A percentile compares a stretch with the other conserved stretches of the same genome.
phyloP scores from a whole-genome alignment of 805 yeast genomes.

The Wickerhamomyces hampshirensis region DNA sequence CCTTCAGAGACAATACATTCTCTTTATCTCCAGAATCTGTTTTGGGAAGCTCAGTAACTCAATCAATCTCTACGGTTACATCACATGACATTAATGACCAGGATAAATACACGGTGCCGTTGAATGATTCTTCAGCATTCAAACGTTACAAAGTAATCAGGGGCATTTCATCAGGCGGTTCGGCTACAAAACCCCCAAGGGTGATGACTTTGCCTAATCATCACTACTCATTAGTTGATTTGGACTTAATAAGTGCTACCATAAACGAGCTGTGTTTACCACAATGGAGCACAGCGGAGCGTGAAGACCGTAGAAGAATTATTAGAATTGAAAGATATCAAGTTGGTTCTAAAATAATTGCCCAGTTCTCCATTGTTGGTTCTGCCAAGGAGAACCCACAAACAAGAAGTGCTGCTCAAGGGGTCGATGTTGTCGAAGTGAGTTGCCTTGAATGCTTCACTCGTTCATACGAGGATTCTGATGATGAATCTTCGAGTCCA shows the following conservation, averaged over 20 bases:
- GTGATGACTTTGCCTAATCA: constrained; percentile 23
- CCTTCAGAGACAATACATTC: constrained; percentile 9
- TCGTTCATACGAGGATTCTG: constrained; percentile 27
- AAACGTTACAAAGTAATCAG: constrained; percentile 40
- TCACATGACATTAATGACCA: constrained; percentile 1
- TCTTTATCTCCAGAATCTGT: constrained; percentile 17
- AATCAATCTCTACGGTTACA: constrained; percentile 6
- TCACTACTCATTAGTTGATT: constrained; percentile 40
- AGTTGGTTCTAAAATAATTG: constrained; percentile 40
- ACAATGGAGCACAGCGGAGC: constrained; percentile 43
- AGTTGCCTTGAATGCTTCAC: constrained; percentile 49
- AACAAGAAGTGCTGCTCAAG: constrained; percentile 29
- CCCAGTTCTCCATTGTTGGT: constrained; percentile 47
- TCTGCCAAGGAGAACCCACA: constrained; percentile 44
- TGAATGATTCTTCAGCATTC: background rate
- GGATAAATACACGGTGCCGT: background rate
- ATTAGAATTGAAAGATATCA: constrained; percentile 54
- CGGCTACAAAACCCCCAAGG: constrained; percentile 51
- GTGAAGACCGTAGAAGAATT: constrained; percentile 48
- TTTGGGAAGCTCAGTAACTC: constrained; percentile 5
- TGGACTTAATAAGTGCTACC: constrained; percentile 41
- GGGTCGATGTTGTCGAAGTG: constrained; percentile 51
- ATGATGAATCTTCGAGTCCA: constrained; percentile 14
- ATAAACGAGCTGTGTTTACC: constrained; percentile 46
- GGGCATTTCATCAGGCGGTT: constrained; percentile 57